Percentiles rank a stretch among this genome's conserved stretches.
Evolutionary conservation across 805 yeast species (phyloP).

Genomic region (Wickerhamomyces tratensis): DNA sequence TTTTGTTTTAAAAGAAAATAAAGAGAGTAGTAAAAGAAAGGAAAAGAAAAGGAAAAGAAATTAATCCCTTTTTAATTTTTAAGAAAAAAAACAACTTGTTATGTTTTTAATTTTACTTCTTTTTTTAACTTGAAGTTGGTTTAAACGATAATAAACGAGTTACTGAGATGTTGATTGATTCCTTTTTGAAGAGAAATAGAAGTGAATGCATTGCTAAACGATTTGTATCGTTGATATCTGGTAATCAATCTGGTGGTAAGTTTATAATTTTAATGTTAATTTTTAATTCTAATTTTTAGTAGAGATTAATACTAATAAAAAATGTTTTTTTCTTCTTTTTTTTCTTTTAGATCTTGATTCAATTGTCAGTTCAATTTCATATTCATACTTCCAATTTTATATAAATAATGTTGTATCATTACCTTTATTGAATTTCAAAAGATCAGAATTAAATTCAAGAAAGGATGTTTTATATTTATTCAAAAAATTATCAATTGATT

Average conservation of each 20-base stretch:
- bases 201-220: not conserved
- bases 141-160: too few relatives aligned
- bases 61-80: too few relatives aligned
- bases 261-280: not conserved
- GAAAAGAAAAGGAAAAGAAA: too few relatives aligned
- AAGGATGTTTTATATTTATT: constrained; percentile 61
- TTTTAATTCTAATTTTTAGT: too few relatives aligned
- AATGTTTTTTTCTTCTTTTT: too few relatives aligned
- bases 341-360: constrained; percentile 95
- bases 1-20: not conserved
- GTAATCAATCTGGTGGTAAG: constrained; percentile 70
- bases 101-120: too few relatives aligned
- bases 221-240: constrained; percentile 39
- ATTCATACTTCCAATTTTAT: constrained; percentile 46
- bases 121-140: too few relatives aligned
- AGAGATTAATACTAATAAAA: too few relatives aligned
- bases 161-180: too few relatives aligned
- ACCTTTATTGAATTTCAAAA: constrained; percentile 74
- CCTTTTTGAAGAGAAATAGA: too few relatives aligned
- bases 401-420: constrained; percentile 25
- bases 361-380: constrained; percentile 63
- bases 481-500: constrained; percentile 32
- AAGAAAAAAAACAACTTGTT: too few relatives aligned
- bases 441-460: constrained; percentile 54
- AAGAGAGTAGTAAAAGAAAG: not conserved